These are phyloP conservation scores for Fraxinus albicans DNA, from an alignment of 305 asterid species.

Conservation along the genomic window DNA sequence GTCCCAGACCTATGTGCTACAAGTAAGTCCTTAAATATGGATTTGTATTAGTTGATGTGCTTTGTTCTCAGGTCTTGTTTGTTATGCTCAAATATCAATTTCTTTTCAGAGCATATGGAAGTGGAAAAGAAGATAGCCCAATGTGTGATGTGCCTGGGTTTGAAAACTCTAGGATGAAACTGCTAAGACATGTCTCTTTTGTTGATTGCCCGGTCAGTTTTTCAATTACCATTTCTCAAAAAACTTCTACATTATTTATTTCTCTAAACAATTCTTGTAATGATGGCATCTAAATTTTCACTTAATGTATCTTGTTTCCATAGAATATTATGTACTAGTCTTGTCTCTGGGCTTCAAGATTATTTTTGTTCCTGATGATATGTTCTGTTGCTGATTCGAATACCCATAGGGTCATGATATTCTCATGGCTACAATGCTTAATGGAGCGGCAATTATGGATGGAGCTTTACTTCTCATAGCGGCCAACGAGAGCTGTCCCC, in stretches of 20 bases:
- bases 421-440: conserved; percentile 99
- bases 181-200: conserved; percentile 91
- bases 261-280: neutral
- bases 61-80: conserved; percentile 15
- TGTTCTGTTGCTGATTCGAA: conserved; percentile 4
- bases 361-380: conserved; percentile 14
- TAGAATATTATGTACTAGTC: neutral
- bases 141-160: conserved; percentile 95
- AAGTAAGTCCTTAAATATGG: conserved; percentile 54
- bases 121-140: conserved; percentile 95
- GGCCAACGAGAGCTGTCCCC: conserved; percentile 98
- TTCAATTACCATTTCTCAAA: conserved; percentile 3
- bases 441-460: conserved; percentile 99
- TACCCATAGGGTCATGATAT: conserved; percentile 87
- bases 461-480: conserved; percentile 97
- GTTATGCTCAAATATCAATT: neutral
- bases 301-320: neutral
- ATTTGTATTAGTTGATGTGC: conserved; percentile 9
- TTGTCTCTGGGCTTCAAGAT: neutral
- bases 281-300: neutral
- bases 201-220: conserved; percentile 94
- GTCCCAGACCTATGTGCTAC: conserved; percentile 94
- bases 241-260: neutral
- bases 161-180: conserved; percentile 86
- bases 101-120: conserved; percentile 84